Evolutionary conservation across 2,329 filamentous ascomycete species (phyloP).

Genomic region (Plenodomus biglobosus): DNA sequence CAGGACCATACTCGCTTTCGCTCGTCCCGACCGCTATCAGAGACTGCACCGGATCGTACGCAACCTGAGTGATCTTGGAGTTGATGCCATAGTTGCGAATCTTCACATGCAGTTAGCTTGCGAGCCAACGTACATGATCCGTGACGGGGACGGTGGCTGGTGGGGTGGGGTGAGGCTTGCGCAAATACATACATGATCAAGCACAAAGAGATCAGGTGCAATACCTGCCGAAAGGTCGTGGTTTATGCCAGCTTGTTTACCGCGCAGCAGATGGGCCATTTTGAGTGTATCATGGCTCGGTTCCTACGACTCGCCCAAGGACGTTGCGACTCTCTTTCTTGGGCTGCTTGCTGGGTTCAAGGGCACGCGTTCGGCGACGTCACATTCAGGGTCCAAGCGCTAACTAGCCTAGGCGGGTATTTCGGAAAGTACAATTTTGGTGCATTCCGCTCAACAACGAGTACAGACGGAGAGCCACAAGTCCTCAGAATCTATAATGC

Average conservation of each 20-base stretch:
- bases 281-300: slow-evolving; percentile 35
- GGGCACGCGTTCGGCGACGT: slow-evolving; percentile 19
- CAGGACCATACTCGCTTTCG: slow-evolving; percentile 80
- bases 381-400: slow-evolving; percentile 20
- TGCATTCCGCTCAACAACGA: no score
- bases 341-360: slow-evolving; percentile 15
- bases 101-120: slow-evolving; percentile 26
- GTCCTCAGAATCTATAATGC: not conserved
- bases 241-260: slow-evolving; percentile 90
- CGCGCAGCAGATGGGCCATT: slow-evolving; percentile 87
- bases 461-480: not conserved
- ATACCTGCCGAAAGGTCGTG: slow-evolving; percentile 86
- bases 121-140: slow-evolving; percentile 2
- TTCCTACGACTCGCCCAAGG: slow-evolving; percentile 5
- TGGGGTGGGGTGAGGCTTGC: slow-evolving; percentile 19
- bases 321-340: slow-evolving; percentile 14
- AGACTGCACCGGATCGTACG: slow-evolving; percentile 92
- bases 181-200: slow-evolving; percentile 68
- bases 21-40: slow-evolving; percentile 89
- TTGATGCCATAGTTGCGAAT: slow-evolving; percentile 59
- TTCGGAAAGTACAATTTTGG: not conserved
- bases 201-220: slow-evolving; percentile 72
- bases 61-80: slow-evolving; percentile 69
- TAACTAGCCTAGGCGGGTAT: not conserved
- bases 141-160: not conserved